Conservation (phyloP, 208 protist species). For the Leishmania guyanensis region DNA sequence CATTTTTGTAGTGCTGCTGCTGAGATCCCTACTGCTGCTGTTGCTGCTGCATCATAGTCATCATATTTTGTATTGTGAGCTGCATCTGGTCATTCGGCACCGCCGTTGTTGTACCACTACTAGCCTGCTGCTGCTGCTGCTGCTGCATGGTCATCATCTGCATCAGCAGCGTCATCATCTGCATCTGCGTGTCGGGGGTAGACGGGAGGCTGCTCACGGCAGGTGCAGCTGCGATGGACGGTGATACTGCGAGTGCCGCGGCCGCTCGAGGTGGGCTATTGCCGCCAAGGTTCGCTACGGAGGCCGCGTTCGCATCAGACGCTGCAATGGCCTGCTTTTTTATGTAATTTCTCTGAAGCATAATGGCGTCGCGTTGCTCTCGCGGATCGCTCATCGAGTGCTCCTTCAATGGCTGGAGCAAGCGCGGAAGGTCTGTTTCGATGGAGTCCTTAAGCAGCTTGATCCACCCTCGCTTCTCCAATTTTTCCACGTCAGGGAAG, state of each 20-base stretch:
- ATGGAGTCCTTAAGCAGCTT: conserved; percentile 47
- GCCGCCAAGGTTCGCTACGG: neutral
- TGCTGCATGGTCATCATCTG: conserved; percentile 39
- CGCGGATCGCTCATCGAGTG: conserved; percentile 54
- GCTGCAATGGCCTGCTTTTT: neutral
- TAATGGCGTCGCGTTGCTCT: conserved; percentile 28
- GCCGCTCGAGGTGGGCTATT: neutral
- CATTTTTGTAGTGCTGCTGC: neutral
- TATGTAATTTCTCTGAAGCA: conserved; percentile 24
- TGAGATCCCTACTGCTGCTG: conserved; percentile 19
- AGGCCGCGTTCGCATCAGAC: neutral
- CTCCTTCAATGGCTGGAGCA: conserved; percentile 77
- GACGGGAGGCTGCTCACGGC: neutral
- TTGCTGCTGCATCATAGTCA: conserved; percentile 48
- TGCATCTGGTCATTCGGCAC: conserved; percentile 27
- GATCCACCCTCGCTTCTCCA: conserved; percentile 64
- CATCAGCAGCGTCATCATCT: conserved; percentile 52
- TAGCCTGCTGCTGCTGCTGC: conserved; percentile 27
- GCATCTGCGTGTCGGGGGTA: conserved; percentile 21
- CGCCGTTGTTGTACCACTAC: neutral
- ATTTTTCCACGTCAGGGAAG: conserved; percentile 60
- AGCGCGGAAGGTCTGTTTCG: conserved; percentile 64
- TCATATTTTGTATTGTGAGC: conserved; percentile 34
- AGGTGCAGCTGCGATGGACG: neutral
- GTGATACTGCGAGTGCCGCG: neutral